phyloP scores from a whole-genome alignment of 1,284 basidiomycete species.

The Mrakiaceae sp. region DNA sequence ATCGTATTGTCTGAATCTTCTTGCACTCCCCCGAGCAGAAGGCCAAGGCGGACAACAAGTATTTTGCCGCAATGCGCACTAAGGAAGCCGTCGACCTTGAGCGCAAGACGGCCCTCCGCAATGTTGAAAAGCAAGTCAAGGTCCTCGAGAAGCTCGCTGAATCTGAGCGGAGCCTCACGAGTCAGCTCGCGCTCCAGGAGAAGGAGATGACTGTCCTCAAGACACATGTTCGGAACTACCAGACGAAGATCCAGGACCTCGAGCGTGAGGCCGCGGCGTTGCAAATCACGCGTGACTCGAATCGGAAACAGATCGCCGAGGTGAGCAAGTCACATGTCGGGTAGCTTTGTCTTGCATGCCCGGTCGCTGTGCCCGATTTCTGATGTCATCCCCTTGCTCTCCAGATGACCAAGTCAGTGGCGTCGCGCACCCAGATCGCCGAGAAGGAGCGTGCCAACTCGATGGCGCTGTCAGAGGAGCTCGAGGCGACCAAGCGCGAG shows the following conservation, averaged over 20 bases:
- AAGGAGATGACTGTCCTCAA: constrained; percentile 40
- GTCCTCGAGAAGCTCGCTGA: constrained; percentile 60
- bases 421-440: neutral
- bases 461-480: constrained; percentile 23
- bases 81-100: constrained; percentile 75
- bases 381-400: neutral
- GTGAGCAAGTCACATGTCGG: too few species aligned
- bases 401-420: constrained; percentile 10
- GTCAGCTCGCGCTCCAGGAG: constrained; percentile 49
- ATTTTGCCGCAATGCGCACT: constrained; percentile 76
- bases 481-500: constrained; percentile 30
- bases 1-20: constrained; percentile 4
- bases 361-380: too few species aligned
- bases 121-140: constrained; percentile 66
- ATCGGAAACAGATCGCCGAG: too few species aligned
- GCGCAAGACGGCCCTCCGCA: constrained; percentile 52
- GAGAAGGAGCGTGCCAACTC: constrained; percentile 5
- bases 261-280: constrained; percentile 18
- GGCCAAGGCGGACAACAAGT: constrained; percentile 93
- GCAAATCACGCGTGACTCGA: neutral
- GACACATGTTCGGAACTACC: constrained; percentile 36
- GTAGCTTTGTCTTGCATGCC: too few species aligned
- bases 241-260: constrained; percentile 37
- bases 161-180: constrained; percentile 47
- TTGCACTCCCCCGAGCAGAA: constrained; percentile 38